Evolutionary conservation across 2,329 filamentous ascomycete genomes (phyloP).

Genomic region (Aureobasidium vineae): DNA sequence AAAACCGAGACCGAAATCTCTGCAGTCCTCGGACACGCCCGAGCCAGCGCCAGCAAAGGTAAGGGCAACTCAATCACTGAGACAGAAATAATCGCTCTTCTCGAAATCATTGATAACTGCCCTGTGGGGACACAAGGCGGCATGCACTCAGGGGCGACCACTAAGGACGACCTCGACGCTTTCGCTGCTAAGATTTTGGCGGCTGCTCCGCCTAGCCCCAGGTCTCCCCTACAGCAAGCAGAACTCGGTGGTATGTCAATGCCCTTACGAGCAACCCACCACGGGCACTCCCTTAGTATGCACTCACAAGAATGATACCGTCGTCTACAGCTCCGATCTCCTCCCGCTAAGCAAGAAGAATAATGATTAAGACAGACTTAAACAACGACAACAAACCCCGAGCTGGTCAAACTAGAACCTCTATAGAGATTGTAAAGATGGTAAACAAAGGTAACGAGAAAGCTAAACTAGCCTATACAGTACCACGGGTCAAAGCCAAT

Average conservation of each 20-base stretch:
- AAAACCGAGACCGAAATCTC: background rate
- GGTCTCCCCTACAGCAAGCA: no score
- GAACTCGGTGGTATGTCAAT: no score
- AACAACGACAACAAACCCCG: background rate
- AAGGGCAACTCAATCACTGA: background rate
- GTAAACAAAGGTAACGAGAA: background rate
- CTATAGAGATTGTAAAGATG: background rate
- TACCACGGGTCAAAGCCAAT: background rate
- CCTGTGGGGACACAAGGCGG: background rate
- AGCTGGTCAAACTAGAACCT: background rate
- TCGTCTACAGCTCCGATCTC: background rate
- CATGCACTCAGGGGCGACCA: constrained; percentile 1
- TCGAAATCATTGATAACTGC: background rate
- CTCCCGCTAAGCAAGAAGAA: background rate
- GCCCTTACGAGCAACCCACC: background rate
- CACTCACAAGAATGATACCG: background rate
- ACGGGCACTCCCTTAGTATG: background rate
- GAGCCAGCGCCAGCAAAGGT: background rate
- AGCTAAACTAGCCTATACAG: no score
- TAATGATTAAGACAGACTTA: constrained; percentile 13
- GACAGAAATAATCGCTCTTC: background rate
- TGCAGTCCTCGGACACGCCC: background rate
- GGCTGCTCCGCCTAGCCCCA: no score
- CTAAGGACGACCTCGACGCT: constrained; percentile 8
- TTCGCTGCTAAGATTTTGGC: background rate